Evolutionary conservation across 2,329 filamentous ascomycete genomes (phyloP).

Genomic region (Pestalotiopsis sp.): DNA sequence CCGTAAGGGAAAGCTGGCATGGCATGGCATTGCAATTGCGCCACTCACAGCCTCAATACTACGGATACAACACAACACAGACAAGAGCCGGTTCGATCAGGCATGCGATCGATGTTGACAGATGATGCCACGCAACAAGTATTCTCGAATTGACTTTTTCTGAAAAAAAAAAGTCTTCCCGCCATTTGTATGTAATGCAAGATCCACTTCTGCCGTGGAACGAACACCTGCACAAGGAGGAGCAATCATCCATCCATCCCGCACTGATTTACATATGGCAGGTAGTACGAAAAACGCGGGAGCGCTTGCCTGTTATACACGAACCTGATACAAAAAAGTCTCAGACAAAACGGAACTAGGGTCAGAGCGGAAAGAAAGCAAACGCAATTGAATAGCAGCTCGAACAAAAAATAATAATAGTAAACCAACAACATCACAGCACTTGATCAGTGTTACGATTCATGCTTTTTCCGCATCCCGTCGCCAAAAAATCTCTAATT

Average conservation of each 20-base stretch:
- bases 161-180: no score
- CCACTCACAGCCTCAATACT: background rate
- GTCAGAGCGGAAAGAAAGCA: background rate
- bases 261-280: background rate
- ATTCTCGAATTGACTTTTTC: background rate
- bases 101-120: no score
- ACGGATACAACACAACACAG: no score
- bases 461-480: background rate
- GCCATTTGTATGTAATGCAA: background rate
- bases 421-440: background rate
- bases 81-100: no score
- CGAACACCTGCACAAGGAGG: background rate
- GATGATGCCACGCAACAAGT: no score
- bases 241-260: background rate
- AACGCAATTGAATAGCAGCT: no score
- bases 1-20: background rate
- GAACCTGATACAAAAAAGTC: background rate
- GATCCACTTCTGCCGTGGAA: background rate
- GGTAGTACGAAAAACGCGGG: background rate
- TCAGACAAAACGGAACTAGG: background rate
- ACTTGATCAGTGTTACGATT: background rate
- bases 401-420: background rate
- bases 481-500: background rate
- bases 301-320: background rate
- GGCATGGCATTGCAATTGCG: background rate